Conservation (phyloP, 805 yeast genomes). For the Lipomyces lipofer region DNA sequence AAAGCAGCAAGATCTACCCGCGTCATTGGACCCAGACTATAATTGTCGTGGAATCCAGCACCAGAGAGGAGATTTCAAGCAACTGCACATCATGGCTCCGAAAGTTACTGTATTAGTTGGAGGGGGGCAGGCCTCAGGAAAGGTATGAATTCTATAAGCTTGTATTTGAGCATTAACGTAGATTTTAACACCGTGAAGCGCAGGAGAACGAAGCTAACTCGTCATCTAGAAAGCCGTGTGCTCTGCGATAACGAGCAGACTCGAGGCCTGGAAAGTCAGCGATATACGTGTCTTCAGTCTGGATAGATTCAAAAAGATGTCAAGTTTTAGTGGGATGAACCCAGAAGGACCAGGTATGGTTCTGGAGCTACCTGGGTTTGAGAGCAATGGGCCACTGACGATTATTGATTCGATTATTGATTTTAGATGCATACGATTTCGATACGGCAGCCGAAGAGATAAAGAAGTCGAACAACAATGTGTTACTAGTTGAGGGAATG, state of each 20-base stretch:
- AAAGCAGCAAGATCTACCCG: too few species aligned
- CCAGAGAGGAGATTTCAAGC: too few species aligned
- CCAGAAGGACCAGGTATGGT: slow-evolving; percentile 27
- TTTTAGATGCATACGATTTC: slow-evolving; percentile 20
- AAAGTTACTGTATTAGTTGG: slow-evolving; percentile 17
- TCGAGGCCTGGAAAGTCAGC: slow-evolving; percentile 16
- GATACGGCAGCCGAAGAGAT: slow-evolving; percentile 6
- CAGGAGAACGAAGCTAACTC: neutral
- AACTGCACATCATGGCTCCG: too few species aligned
- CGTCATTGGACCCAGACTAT: too few species aligned
- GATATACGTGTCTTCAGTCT: slow-evolving; percentile 13
- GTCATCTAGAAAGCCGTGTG: slow-evolving; percentile 18
- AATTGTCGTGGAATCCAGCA: too few species aligned
- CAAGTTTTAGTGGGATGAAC: neutral
- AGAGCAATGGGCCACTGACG: neutral
- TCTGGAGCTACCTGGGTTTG: too few species aligned
- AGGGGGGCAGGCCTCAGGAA: slow-evolving; percentile 30
- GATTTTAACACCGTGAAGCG: neutral
- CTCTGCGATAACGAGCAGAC: slow-evolving; percentile 18
- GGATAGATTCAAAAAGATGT: slow-evolving; percentile 1
- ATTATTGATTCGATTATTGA: neutral
- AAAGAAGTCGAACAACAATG: slow-evolving; percentile 15
- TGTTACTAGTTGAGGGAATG: slow-evolving; percentile 68
- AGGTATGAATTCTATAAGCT: too few species aligned
- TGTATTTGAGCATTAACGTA: too few species aligned